Evolutionary conservation across 345 rosid genomes (phyloP).

Genomic region (Iberis pinnata): DNA sequence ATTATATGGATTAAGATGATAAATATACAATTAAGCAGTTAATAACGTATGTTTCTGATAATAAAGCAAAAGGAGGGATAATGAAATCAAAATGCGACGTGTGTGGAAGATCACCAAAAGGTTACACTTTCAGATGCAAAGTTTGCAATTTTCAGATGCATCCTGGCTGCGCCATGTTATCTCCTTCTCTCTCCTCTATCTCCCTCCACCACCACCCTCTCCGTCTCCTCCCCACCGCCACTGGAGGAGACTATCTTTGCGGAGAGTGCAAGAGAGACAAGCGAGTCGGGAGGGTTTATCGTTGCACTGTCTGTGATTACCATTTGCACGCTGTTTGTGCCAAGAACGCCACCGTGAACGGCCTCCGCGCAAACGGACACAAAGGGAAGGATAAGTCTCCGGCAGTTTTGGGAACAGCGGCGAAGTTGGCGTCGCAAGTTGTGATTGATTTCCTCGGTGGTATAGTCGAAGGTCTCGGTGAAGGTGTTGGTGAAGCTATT

Average conservation of each 20-base stretch:
- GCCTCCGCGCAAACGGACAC: conserved; percentile 48
- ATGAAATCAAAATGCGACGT: conserved; percentile 61
- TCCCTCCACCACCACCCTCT: conserved; percentile 58
- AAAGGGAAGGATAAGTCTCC: conserved; percentile 42
- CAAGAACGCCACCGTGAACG: conserved; percentile 55
- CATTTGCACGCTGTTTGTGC: conserved; percentile 80
- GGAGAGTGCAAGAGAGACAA: conserved; percentile 58
- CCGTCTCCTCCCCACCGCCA: conserved; percentile 32
- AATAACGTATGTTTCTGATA: neutral
- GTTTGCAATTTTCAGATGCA: conserved; percentile 73
- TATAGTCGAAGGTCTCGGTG: conserved; percentile 69
- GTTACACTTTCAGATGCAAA: conserved; percentile 60
- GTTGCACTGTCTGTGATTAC: conserved; percentile 64
- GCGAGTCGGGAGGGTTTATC: conserved; percentile 59
- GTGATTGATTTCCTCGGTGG: conserved; percentile 57
- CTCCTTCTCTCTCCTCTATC: conserved; percentile 40
- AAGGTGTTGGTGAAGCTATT: conserved; percentile 67
- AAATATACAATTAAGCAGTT: too few species aligned
- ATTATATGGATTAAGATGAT: too few species aligned
- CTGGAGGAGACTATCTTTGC: conserved; percentile 29
- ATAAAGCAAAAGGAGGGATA: conserved; percentile 55
- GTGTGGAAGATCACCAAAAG: conserved; percentile 58
- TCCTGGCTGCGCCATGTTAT: conserved; percentile 75
- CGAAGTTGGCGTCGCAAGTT: conserved; percentile 55
- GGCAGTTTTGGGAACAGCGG: conserved; percentile 54